Percentiles rank a stretch among this genome's conserved stretches.
These are phyloP conservation scores for Mortierella sp. DNA, from an alignment of 371 early-diverging fungal genomes.

Conservation along the genomic window DNA sequence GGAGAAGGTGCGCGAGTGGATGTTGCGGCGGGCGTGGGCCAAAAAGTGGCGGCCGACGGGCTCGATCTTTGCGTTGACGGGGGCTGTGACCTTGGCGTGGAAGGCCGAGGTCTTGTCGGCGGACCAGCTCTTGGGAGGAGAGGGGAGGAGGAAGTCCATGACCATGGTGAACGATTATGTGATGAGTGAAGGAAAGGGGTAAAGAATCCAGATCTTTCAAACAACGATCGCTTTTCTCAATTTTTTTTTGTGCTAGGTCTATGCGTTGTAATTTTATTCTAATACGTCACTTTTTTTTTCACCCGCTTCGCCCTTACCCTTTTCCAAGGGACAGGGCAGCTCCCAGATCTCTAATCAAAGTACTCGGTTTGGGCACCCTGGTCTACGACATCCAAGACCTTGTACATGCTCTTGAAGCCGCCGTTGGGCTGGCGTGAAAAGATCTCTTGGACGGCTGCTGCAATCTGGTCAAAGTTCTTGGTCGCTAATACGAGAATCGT, in stretches of 20 bases:
- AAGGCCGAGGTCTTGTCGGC: slow-evolving; percentile 64
- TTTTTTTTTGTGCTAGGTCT: not conserved
- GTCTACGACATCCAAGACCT: slow-evolving; percentile 81
- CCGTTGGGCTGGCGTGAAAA: slow-evolving; percentile 72
- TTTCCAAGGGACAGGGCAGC: not conserved
- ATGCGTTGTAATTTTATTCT: not conserved
- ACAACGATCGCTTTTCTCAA: no score
- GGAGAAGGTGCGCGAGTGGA: slow-evolving; percentile 77
- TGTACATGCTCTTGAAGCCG: slow-evolving; percentile 75
- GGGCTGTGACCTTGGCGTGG: slow-evolving; percentile 62
- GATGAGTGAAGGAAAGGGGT: not conserved
- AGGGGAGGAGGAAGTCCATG: slow-evolving; percentile 75
- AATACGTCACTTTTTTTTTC: not conserved
- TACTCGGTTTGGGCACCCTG: slow-evolving; percentile 70
- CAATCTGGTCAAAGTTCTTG: slow-evolving; percentile 83
- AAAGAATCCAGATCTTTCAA: slow-evolving; percentile 5
- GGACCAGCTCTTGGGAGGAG: slow-evolving; percentile 75
- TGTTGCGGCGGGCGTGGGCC: slow-evolving; percentile 77
- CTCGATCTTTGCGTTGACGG: slow-evolving; percentile 68
- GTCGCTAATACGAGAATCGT: slow-evolving; percentile 91
- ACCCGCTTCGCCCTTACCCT: not conserved
- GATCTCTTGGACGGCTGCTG: slow-evolving; percentile 70
- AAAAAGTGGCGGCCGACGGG: slow-evolving; percentile 77
- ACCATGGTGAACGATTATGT: slow-evolving; percentile 54
- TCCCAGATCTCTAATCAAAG: slow-evolving; percentile 22